Evolutionary conservation across 306 rosid species (phyloP), one percentile per base, ranked within the genome.

Genomic region (Nissolia schottii): DNA sequence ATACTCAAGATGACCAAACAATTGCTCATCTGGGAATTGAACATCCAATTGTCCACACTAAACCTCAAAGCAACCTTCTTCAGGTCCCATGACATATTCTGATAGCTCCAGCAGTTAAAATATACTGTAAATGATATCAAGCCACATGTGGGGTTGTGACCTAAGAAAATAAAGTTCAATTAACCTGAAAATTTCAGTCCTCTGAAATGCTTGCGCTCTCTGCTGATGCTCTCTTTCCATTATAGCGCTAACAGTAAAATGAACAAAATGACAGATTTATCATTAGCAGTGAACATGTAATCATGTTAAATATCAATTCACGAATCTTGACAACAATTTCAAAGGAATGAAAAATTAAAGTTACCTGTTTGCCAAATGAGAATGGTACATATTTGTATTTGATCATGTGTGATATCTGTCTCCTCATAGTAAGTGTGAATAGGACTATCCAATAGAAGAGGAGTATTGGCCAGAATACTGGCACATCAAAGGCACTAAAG

Each of bases 401-500:
- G 81, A 94, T 87, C 98, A 94, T 94, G 82, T 94, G 98, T 14
- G 93, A 38, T 74, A 94, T 91, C 71, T 94, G 98, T 73, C 88
- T 89, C 87, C 98, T 86, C 98, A 94, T 91, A 13, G 98, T 94
- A 60, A 89, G 89, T 3, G 85, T 71, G 79, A 91, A 89, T 13
- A 94, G 82, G 41, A 87, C 86, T 49, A 94, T 73, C 98, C 98
- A 94, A 75, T 94, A 94, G 86, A 94, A 87, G 56, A 94, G 91
- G 50, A 94, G 97, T 72, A 94, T 89, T 14, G 98, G 98, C 98
- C 98, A 94, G 69, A 94, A 94, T 46, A 94, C 98, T 2, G 98
- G 98, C 38, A 82, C 86, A 78, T 82, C 86, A 78, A 82, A 82
- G 0, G 19, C 78, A 23, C 71, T 69, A 78, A 81, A 88, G 87